These are phyloP conservation scores for Samsoniella hepiali DNA, from an alignment of 2,329 filamentous ascomycete genomes.

Conservation along the genomic window DNA sequence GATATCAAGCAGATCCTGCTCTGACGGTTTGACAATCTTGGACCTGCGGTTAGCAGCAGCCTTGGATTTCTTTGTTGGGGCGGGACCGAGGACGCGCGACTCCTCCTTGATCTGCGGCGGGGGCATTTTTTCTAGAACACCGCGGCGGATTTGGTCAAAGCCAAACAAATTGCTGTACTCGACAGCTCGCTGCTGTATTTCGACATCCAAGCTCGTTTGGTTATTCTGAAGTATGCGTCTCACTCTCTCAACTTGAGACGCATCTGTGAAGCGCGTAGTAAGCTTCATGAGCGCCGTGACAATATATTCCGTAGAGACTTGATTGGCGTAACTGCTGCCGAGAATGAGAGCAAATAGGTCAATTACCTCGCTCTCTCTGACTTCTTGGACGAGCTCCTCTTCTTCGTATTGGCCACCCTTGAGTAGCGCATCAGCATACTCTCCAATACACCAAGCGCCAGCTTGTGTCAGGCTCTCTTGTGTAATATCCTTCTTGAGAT, in stretches of 20 bases:
- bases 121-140: slow-evolving; percentile 97
- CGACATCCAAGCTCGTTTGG: slow-evolving; percentile 85
- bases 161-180: slow-evolving; percentile 95
- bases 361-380: slow-evolving; percentile 85
- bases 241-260: slow-evolving; percentile 81
- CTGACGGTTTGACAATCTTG: slow-evolving; percentile 76
- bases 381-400: slow-evolving; percentile 75
- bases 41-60: slow-evolving; percentile 72
- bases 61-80: slow-evolving; percentile 61
- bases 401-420: slow-evolving; percentile 89
- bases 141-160: slow-evolving; percentile 80
- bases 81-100: slow-evolving; percentile 82
- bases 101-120: slow-evolving; percentile 95
- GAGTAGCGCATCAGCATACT: slow-evolving; percentile 90
- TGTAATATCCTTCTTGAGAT: slow-evolving; percentile 92
- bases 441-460: slow-evolving; percentile 95
- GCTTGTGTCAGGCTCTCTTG: slow-evolving; percentile 93
- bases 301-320: slow-evolving; percentile 92
- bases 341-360: slow-evolving; percentile 91
- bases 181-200: slow-evolving; percentile 92
- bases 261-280: slow-evolving; percentile 79
- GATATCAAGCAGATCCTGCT: slow-evolving; percentile 89
- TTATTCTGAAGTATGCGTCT: slow-evolving; percentile 73
- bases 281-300: slow-evolving; percentile 93
- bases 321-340: slow-evolving; percentile 89